Conservation (phyloP, 2,329 filamentous ascomycete genomes). For the Lecanicillium sp. region DNA sequence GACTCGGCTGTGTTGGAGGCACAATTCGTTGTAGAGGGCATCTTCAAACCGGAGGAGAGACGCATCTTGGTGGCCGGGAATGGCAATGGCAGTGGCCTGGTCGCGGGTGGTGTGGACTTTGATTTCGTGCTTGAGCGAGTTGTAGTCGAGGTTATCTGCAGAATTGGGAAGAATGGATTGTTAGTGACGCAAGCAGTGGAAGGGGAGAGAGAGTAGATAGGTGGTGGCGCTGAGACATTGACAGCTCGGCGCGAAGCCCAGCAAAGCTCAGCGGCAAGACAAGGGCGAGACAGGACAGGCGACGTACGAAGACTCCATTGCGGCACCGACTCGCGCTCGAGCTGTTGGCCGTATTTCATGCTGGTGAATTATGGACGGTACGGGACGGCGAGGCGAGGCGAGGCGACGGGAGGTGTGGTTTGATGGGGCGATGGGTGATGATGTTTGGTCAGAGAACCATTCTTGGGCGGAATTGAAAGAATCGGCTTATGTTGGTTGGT, state of each 20-base stretch:
- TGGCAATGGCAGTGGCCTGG: conserved; percentile 61
- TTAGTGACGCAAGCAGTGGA: no score
- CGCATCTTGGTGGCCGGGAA: conserved; percentile 60
- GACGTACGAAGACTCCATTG: conserved; percentile 69
- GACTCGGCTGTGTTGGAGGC: conserved; percentile 66
- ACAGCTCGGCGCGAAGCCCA: neutral
- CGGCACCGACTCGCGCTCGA: conserved; percentile 69
- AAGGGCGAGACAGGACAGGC: neutral
- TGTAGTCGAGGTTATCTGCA: conserved; percentile 80
- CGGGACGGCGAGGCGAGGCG: neutral
- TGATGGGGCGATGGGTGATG: no score
- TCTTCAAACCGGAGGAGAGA: conserved; percentile 58
- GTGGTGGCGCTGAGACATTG: no score
- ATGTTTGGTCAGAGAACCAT: no score
- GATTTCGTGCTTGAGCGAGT: conserved; percentile 77
- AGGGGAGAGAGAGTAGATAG: no score
- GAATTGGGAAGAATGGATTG: neutral
- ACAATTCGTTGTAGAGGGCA: conserved; percentile 62
- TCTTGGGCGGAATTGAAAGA: no score
- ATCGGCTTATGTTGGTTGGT: no score
- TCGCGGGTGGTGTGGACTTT: conserved; percentile 68
- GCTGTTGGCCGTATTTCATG: conserved; percentile 41
- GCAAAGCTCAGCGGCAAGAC: neutral
- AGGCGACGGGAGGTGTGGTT: neutral
- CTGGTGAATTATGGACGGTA: conserved; percentile 4